Conservation (phyloP, 2,329 filamentous ascomycete species). For the Colletotrichum destructivum region DNA sequence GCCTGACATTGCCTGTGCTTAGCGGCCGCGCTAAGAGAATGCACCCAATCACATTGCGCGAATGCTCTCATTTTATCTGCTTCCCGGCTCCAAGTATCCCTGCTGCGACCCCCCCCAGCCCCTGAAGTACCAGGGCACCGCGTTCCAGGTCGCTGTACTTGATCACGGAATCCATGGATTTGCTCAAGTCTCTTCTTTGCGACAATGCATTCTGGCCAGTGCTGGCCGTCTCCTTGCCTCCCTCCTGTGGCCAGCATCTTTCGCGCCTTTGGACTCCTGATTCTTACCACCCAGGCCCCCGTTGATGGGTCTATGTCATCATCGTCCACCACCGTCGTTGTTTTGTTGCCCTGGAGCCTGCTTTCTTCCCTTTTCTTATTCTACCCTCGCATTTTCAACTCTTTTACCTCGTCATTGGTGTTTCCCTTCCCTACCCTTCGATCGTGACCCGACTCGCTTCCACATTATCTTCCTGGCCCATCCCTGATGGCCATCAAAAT, state of each 20-base stretch:
- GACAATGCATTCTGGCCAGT: constrained; percentile 37
- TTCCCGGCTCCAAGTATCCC: constrained; percentile 52
- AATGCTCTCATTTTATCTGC: constrained; percentile 57
- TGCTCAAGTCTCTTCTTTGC: constrained; percentile 13
- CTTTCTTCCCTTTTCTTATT: constrained; percentile 10
- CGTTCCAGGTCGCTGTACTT: constrained; percentile 34
- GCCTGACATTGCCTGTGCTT: constrained; percentile 56
- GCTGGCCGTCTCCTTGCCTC: constrained; percentile 17
- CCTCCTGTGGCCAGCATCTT: not conserved
- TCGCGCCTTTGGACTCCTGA: not conserved
- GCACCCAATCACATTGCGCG: constrained; percentile 56
- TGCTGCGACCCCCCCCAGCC: constrained; percentile 51
- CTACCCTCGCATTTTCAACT: not conserved
- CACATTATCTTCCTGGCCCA: constrained; percentile 20
- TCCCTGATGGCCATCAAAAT: constrained; percentile 25
- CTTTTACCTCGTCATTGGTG: not conserved
- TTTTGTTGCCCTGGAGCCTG: constrained; percentile 28
- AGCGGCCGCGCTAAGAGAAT: constrained; percentile 52
- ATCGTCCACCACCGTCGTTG: constrained; percentile 15
- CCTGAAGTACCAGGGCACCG: constrained; percentile 54
- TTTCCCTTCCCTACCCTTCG: not conserved
- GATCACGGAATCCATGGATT: not conserved
- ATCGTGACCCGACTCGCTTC: constrained; percentile 12
- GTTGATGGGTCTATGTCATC: constrained; percentile 40
- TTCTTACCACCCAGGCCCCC: constrained; percentile 4